Evolutionary conservation across 2,329 filamentous ascomycete genomes (phyloP), one percentile per base, ranked within the genome.

Genomic region (Delphinella strobiligena): DNA sequence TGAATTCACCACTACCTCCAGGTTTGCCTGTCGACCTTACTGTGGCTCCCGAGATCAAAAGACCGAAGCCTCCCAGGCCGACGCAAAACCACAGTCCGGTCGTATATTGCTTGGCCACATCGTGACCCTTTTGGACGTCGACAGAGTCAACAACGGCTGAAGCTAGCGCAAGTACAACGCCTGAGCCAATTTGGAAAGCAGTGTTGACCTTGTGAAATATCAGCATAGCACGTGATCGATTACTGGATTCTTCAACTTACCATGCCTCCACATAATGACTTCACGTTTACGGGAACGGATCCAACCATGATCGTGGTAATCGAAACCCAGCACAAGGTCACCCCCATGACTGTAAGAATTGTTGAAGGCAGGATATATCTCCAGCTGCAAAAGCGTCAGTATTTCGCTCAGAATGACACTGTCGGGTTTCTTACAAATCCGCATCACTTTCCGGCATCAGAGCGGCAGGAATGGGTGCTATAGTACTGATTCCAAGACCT

Each of bases 41-140:
- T 7, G 22, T 27, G 22, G 12, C 7, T 7, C n/a, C n/a, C n/a
- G 38, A 40, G n/a, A 40, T 22, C 16, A 54, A 32, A 31, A 65
- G 44, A 0, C 61, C 61, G 4, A 65, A 38, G 0, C 54, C 59
- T 2, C 61, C 62, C 8, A 65, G 47, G 2, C 58, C 62, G 7
- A 58, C 56, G 30, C 61, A 63, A 31, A 61, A 65, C 61, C 61
- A 64, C 7, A 64, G 46, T 1, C 62, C 62, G 0, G 58, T 64
- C 8, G 51, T 48, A 34, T 65, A 64, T 41, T 65, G 60, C 19
- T 57, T 47, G 5, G 54, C 36, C 22, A 44, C 38, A 1, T 42
- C 46, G 37, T 55, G 60, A 3, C 56, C 58, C 34, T 62, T 58
- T 22, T 56, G 49, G 9, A 55, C 56, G 38, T 64, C 60, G 3